A percentile compares a stretch with the other conserved stretches of the same genome.
phyloP scores from a whole-genome alignment of 164 flowering plant genomes.

The Vitis riparia region DNA sequence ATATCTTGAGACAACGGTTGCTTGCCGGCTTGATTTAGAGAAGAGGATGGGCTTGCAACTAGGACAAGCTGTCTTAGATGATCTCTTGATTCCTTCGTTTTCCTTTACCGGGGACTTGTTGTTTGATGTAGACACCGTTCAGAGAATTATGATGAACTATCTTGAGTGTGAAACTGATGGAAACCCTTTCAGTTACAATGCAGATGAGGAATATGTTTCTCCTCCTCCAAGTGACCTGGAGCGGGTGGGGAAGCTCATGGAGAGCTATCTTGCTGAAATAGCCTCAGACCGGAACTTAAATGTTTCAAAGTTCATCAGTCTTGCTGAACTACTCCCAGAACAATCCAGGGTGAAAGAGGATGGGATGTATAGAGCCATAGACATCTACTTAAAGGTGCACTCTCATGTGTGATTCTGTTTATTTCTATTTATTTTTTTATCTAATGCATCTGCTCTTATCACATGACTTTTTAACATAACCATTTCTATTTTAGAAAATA shows the following conservation, averaged over 20 bases:
- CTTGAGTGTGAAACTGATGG: constrained; percentile 59
- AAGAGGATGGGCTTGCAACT: constrained; percentile 77
- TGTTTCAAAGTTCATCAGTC: constrained; percentile 58
- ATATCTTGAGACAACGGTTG: constrained; percentile 79
- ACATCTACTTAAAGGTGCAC: constrained; percentile 86
- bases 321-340: constrained; percentile 83
- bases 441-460: neutral
- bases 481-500: neutral
- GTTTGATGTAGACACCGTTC: constrained; percentile 85
- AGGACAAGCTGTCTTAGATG: constrained; percentile 82
- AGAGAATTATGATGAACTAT: constrained; percentile 69
- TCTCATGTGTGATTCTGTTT: neutral
- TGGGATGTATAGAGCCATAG: constrained; percentile 94
- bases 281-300: constrained; percentile 76
- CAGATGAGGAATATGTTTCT: constrained; percentile 45
- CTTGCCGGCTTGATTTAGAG: constrained; percentile 92
- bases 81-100: constrained; percentile 84
- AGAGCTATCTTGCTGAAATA: constrained; percentile 85
- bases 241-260: constrained; percentile 79
- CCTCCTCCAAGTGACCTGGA: constrained; percentile 59
- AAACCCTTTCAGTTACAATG: constrained; percentile 22
- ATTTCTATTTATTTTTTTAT: neutral
- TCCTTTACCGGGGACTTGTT: constrained; percentile 72
- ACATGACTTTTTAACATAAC: neutral
- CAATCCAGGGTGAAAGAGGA: constrained; percentile 77